A percentile compares a stretch with the other conserved stretches of the same genome.
These are phyloP conservation scores for Kondoa malvinella DNA, from an alignment of 768 basidiomycete genomes.

Conservation along the genomic window DNA sequence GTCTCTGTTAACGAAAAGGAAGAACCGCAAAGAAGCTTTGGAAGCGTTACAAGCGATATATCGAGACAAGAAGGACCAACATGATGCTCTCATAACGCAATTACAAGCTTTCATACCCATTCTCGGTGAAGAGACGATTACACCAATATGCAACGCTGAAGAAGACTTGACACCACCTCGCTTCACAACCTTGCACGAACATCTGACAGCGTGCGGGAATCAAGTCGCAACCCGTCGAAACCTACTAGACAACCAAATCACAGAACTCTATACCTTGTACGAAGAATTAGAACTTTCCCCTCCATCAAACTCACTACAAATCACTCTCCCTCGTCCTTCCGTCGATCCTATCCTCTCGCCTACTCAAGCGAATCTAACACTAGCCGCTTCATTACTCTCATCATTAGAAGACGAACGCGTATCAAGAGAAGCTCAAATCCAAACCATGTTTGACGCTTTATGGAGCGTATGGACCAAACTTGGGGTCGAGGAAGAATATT, in stretches of 20 bases:
- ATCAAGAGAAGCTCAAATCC: slow-evolving; percentile 44
- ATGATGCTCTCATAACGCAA: background rate
- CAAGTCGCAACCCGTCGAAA: too few relatives aligned
- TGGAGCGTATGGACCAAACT: slow-evolving; percentile 78
- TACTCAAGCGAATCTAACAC: background rate
- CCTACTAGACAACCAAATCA: background rate
- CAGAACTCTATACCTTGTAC: background rate
- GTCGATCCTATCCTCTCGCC: background rate
- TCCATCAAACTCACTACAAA: background rate
- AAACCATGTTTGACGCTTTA: slow-evolving; percentile 81
- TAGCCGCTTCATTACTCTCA: background rate
- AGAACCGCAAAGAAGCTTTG: background rate
- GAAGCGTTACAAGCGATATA: background rate
- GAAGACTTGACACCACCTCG: background rate
- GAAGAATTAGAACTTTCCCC: background rate
- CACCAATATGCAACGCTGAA: background rate
- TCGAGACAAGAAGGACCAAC: slow-evolving; percentile 2
- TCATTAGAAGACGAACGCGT: background rate
- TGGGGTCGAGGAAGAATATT: slow-evolving; percentile 57
- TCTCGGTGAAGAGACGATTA: background rate
- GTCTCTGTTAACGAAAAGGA: background rate
- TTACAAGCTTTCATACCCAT: slow-evolving; percentile 12
- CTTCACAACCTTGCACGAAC: background rate
- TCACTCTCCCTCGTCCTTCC: background rate
- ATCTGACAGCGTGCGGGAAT: background rate